A percentile compares a stretch with the other conserved stretches of the same genome.
These are phyloP conservation scores for Cladosporium sp. DNA, from an alignment of 2,329 filamentous ascomycete species.

Conservation along the genomic window DNA sequence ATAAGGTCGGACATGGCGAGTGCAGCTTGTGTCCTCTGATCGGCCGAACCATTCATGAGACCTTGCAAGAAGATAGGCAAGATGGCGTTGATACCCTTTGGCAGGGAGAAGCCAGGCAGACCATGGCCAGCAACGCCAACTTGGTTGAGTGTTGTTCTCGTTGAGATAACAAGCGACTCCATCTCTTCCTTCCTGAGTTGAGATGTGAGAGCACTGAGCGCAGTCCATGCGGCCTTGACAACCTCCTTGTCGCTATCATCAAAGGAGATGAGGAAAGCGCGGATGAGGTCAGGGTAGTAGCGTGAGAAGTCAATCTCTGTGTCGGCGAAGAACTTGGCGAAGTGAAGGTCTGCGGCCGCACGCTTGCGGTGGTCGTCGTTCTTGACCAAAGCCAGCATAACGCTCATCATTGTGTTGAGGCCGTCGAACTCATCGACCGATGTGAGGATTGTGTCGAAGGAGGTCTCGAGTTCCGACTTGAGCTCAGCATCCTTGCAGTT, in stretches of 20 bases:
- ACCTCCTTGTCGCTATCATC: constrained; percentile 80
- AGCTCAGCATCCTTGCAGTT: constrained; percentile 70
- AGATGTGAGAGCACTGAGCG: constrained; percentile 81
- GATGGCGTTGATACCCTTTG: constrained; percentile 95
- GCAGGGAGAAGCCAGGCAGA: constrained; percentile 80
- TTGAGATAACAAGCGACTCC: constrained; percentile 85
- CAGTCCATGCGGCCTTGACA: constrained; percentile 84
- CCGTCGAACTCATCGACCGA: constrained; percentile 96
- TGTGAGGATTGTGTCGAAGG: constrained; percentile 84
- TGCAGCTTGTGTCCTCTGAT: constrained; percentile 87
- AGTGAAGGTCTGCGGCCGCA: constrained; percentile 69
- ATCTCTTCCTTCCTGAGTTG: constrained; percentile 94
- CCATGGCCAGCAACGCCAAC: constrained; percentile 83
- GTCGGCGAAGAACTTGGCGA: constrained; percentile 80
- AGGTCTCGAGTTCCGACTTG: constrained; percentile 65
- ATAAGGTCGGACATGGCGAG: constrained; percentile 94
- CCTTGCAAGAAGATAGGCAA: constrained; percentile 96
- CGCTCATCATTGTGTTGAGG: constrained; percentile 91
- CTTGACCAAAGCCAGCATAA: constrained; percentile 81
- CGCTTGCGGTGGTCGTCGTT: constrained; percentile 87
- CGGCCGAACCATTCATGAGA: constrained; percentile 90
- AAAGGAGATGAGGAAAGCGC: constrained; percentile 84
- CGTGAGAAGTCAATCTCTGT: constrained; percentile 85
- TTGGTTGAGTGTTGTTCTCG: constrained; percentile 77
- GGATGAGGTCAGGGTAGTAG: constrained; percentile 93